These are phyloP conservation scores for Catunica adiposa DNA, from an alignment of 2,329 filamentous ascomycete genomes.

Conservation along the genomic window DNA sequence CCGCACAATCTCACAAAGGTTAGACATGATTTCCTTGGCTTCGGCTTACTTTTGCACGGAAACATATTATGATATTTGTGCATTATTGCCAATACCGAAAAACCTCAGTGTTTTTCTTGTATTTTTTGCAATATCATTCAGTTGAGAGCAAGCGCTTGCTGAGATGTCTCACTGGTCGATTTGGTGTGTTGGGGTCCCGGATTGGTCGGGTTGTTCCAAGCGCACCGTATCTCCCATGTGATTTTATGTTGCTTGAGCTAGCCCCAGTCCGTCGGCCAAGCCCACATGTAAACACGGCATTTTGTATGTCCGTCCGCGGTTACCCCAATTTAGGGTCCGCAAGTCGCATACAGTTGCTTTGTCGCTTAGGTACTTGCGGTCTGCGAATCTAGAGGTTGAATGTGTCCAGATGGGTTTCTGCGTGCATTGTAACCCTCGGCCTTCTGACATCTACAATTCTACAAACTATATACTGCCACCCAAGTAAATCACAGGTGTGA, in stretches of 20 bases:
- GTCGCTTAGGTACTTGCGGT: background rate
- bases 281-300: background rate
- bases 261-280: background rate
- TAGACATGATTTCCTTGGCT: background rate
- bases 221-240: background rate
- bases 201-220: background rate
- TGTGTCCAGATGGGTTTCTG: background rate
- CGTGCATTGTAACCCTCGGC: background rate
- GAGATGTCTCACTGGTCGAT: background rate
- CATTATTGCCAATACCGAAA: no score
- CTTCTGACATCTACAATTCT: background rate
- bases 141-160: no score
- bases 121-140: no score
- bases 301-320: slow-evolving; percentile 1
- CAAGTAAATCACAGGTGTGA: background rate
- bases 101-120: no score
- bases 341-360: background rate
- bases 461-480: background rate
- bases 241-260: background rate
- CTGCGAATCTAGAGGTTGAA: background rate
- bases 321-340: slow-evolving; percentile 11
- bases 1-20: background rate
- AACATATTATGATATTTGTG: no score
- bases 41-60: background rate
- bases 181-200: background rate